phyloP scores from a whole-genome alignment of 495 filamentous ascomycete genomes.

The Hypoxylon crocopeplum region DNA sequence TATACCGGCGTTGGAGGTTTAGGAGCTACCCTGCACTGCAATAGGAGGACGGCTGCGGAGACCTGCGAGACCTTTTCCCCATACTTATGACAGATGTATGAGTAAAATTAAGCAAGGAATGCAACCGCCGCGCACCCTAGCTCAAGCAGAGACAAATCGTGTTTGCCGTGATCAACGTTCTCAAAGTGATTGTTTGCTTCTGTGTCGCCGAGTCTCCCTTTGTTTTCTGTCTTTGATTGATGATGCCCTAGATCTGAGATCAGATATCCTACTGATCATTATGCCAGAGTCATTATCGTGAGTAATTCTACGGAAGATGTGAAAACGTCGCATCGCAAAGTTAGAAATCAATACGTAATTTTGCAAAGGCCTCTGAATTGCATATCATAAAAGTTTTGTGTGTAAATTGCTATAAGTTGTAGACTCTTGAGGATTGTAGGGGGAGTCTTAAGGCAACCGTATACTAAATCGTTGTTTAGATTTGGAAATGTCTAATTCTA shows the following conservation, averaged over 20 bases:
- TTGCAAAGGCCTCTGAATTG: not conserved
- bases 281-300: too few species aligned
- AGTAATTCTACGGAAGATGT: too few species aligned
- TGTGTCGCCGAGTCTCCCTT: not conserved
- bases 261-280: too few species aligned
- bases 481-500: too few species aligned
- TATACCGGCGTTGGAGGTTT: constrained; percentile 42
- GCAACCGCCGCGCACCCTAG: too few species aligned
- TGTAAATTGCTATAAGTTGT: too few species aligned
- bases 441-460: too few species aligned
- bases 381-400: too few species aligned
- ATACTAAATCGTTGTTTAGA: too few species aligned
- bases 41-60: constrained; percentile 10
- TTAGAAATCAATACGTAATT: not conserved
- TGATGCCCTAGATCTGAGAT: too few species aligned
- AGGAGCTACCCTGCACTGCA: constrained; percentile 23
- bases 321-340: not conserved
- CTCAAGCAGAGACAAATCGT: too few species aligned
- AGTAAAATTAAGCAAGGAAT: constrained; percentile 19
- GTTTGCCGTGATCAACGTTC: constrained; percentile 2
- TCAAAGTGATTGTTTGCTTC: not conserved
- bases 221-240: not conserved
- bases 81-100: constrained; percentile 3
- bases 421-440: too few species aligned
- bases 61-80: constrained; percentile 3